phyloP scores from a whole-genome alignment of 2,329 filamentous ascomycete species.

The Alternaria sp. region DNA sequence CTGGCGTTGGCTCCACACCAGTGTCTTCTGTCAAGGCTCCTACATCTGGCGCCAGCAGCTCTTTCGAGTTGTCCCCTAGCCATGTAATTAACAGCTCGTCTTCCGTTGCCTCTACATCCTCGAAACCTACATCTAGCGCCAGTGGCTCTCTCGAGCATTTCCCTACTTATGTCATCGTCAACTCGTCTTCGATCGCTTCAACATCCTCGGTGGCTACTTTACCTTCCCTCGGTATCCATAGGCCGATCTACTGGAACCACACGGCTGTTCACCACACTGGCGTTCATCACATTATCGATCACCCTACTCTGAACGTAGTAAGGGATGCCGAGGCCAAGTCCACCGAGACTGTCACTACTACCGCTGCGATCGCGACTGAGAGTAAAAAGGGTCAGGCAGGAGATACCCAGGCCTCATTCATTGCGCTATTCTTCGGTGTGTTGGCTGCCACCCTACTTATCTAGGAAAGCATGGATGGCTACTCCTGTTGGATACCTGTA shows the following conservation, averaged over 20 bases:
- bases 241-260: background rate
- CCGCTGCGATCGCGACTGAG: background rate
- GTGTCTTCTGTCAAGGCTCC: background rate
- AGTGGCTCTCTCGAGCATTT: background rate
- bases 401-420: constrained; percentile 11
- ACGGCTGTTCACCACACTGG: background rate
- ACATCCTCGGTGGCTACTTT: background rate
- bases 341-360: constrained; percentile 1
- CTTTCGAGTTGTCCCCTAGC: background rate
- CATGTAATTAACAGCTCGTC: constrained; percentile 6
- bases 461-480: constrained; percentile 8
- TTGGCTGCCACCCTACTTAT: constrained; percentile 13
- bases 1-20: background rate
- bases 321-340: constrained; percentile 1
- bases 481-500: background rate
- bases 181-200: constrained; percentile 4
- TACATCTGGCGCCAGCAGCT: background rate
- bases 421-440: constrained; percentile 13
- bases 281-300: constrained; percentile 7
- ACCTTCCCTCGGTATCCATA: background rate
- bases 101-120: background rate
- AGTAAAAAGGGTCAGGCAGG: constrained; percentile 10
- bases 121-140: background rate
- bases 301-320: constrained; percentile 20
- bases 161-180: constrained; percentile 1